These are phyloP conservation scores for Colletotrichum zoysiae DNA, from an alignment of 2,329 filamentous ascomycete species.

Conservation along the genomic window DNA sequence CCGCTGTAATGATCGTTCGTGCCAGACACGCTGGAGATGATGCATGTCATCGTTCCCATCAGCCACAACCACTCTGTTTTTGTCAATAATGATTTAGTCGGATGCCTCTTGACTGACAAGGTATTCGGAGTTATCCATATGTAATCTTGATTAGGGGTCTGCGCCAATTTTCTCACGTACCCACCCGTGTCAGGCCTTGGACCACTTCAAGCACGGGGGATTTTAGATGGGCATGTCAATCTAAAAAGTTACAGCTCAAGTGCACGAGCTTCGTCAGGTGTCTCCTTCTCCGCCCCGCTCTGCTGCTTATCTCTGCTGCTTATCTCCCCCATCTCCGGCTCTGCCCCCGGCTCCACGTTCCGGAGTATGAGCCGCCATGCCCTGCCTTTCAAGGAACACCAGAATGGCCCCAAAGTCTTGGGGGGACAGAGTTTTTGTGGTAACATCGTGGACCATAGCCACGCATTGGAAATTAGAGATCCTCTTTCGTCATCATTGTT, in stretches of 20 bases:
- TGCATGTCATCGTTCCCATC: neutral
- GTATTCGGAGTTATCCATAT: too few species aligned
- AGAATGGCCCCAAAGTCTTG: neutral
- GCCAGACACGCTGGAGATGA: neutral
- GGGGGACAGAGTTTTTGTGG: neutral
- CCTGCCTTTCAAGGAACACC: neutral
- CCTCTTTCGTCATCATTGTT: too few species aligned
- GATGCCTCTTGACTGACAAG: too few species aligned
- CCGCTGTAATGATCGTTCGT: too few species aligned
- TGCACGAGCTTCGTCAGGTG: neutral
- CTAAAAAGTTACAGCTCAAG: neutral
- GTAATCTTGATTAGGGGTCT: neutral
- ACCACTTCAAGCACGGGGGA: neutral
- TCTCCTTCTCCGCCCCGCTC: neutral
- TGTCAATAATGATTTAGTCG: neutral
- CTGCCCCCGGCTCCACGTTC: neutral
- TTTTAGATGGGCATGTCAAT: neutral
- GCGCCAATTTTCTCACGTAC: neutral
- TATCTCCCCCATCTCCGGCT: neutral
- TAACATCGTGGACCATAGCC: neutral
- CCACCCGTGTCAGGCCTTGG: too few species aligned
- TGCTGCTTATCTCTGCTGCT: neutral
- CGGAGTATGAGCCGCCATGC: neutral
- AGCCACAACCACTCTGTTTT: neutral
- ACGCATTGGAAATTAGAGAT: neutral